Conservation (phyloP, 2,329 filamentous ascomycete genomes). For the Neopestalotiopsis rosae region DNA sequence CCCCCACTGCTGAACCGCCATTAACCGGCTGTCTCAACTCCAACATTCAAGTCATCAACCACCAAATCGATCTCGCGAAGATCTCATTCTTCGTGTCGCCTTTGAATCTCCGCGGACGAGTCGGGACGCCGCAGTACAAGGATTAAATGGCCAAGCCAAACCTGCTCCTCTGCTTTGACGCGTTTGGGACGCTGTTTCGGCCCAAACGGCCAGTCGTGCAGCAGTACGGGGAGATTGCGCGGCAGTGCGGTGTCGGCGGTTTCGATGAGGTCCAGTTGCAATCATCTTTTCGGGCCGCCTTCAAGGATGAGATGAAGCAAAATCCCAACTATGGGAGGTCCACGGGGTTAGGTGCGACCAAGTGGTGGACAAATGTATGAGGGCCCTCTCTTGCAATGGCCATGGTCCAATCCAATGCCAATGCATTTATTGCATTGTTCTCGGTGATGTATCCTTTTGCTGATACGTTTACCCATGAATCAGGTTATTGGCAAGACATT, state of each 20-base stretch:
- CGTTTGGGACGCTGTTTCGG: slow-evolving; percentile 67
- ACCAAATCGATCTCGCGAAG: no score
- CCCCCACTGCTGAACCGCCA: no score
- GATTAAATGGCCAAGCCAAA: slow-evolving; percentile 37
- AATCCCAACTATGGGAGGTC: slow-evolving; percentile 66
- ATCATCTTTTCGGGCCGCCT: slow-evolving; percentile 44
- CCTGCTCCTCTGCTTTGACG: slow-evolving; percentile 66
- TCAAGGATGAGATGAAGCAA: slow-evolving; percentile 48
- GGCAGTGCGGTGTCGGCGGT: slow-evolving; percentile 51
- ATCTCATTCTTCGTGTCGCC: no score
- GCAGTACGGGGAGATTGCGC: slow-evolving; percentile 60
- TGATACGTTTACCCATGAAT: slow-evolving; percentile 11
- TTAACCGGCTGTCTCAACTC: no score
- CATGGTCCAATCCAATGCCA: slow-evolving; percentile 24
- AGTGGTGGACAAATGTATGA: slow-evolving; percentile 65
- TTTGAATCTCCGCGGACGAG: background rate
- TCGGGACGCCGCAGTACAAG: background rate
- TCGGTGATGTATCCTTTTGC: slow-evolving; percentile 8
- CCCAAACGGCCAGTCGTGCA: slow-evolving; percentile 54
- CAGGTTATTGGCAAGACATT: slow-evolving; percentile 63
- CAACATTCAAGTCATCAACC: no score
- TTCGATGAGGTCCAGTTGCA: slow-evolving; percentile 47
- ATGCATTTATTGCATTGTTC: background rate
- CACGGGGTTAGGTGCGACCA: slow-evolving; percentile 53
- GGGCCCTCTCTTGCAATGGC: background rate